Conservation (phyloP, 2,329 filamentous ascomycete species). For the Penicillium sp. region DNA sequence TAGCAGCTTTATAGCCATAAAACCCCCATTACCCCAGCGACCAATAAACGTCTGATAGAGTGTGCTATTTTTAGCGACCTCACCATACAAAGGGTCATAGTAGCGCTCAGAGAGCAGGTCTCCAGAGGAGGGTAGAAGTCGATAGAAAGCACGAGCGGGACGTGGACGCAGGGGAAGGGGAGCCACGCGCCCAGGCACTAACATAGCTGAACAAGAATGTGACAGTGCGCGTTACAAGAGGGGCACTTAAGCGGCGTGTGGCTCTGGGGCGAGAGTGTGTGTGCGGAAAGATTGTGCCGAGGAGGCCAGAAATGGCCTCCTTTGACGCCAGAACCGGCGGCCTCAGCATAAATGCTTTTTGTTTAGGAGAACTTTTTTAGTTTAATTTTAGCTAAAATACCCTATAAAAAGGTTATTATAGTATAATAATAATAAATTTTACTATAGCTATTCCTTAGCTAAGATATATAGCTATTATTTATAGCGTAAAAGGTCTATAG, state of each 20-base stretch:
- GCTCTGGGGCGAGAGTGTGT: constrained; percentile 9
- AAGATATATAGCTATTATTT: too few relatives aligned
- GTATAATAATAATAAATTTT: too few relatives aligned
- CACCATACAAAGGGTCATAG: constrained; percentile 5
- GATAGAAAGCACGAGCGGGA: background rate
- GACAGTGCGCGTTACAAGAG: too few relatives aligned
- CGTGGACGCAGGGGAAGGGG: background rate
- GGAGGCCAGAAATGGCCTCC: constrained; percentile 14
- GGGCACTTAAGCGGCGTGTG: too few relatives aligned
- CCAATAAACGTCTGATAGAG: constrained; percentile 9
- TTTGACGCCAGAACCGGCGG: constrained; percentile 12
- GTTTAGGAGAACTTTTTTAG: too few relatives aligned
- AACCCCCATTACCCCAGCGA: constrained; percentile 6
- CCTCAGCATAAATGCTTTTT: constrained; percentile 17
- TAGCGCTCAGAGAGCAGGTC: constrained; percentile 5
- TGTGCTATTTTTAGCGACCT: too few relatives aligned
- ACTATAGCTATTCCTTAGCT: too few relatives aligned
- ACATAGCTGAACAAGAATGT: constrained; percentile 4
- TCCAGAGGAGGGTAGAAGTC: constrained; percentile 8
- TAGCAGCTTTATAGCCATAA: constrained; percentile 8
- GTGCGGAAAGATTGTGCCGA: constrained; percentile 12
- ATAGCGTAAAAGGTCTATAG: too few relatives aligned
- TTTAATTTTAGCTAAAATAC: too few relatives aligned
- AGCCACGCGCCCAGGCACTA: constrained; percentile 4
- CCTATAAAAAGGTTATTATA: too few relatives aligned